Evolutionary conservation across 148 eudicot species (phyloP), one percentile per base, ranked within the genome.

Genomic region (Beta vulgaris): DNA sequence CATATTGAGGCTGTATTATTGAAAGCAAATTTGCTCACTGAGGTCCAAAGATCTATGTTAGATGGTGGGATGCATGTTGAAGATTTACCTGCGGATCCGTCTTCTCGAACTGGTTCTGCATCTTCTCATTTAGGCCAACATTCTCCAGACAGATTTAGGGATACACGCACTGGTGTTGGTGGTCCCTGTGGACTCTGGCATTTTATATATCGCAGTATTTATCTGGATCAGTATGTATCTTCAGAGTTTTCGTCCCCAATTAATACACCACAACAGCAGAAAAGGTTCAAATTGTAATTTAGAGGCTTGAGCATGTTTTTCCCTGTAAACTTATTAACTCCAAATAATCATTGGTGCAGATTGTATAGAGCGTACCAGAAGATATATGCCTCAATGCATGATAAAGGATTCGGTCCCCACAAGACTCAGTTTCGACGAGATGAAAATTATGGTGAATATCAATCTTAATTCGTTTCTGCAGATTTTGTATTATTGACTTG

Each of bases 101-200:
- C 89, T 81, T 66, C 93, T 85, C 87, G 78, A 58, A 72, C 87
- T 73, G 88, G 88, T 69, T 76, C 87, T 78, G 74, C 85, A 9
- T 87, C 92, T 84, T 86, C 91, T 37, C 96, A 88, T 83, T 75
- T 89, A 74, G 88, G 96, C 72, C 91, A 92, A 77, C 84, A 81
- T 75, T 79, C 91, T 31, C 84, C 84, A 21, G 90, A 84, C 49
- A 85, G 83, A 72, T 43, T 71, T 63, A 81, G 83, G 57, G 92
- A 91, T 65, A 75, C 88, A 55, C 78, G 76, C 73, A 67, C 58
- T 72, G 88, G 93, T 63, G 76, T 77, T 61, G 97, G 98, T 67
- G 98, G 98, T 79, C 93, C 93, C 15, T 85, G 87, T 84, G 98
- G 98, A 57, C 91, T 95, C 49, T 95, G 98, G 97, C 97, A 95